Percentiles rank a stretch among this genome's conserved stretches.
These are phyloP conservation scores for Plasmodium vivax DNA, from an alignment of 169 alveolate species.

Conservation along the genomic window DNA sequence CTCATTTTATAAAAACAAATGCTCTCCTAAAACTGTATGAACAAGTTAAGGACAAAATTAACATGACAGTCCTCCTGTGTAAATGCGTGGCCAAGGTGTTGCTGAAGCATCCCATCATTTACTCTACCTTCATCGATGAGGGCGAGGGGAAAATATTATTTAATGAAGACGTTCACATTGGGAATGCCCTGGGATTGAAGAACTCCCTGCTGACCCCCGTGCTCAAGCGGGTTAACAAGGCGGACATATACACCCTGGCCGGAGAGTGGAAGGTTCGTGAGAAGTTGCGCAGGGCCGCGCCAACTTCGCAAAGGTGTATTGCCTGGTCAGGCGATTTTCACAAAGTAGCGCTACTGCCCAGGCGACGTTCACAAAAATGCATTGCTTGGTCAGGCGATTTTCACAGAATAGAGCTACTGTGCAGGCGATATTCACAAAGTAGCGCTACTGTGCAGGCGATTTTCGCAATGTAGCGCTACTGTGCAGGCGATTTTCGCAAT, in stretches of 20 bases:
- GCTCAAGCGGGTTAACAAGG: slow-evolving; percentile 53
- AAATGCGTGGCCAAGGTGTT: slow-evolving; percentile 78
- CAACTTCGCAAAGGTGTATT: not conserved
- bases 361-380: no score
- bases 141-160: slow-evolving; percentile 40
- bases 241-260: slow-evolving; percentile 74
- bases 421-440: no score
- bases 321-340: not conserved
- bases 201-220: slow-evolving; percentile 81
- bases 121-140: slow-evolving; percentile 73
- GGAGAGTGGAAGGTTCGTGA: slow-evolving; percentile 74
- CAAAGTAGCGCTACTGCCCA: not conserved
- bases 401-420: no score
- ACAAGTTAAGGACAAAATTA: slow-evolving; percentile 62
- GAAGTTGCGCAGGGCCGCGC: not conserved
- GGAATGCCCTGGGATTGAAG: slow-evolving; percentile 77
- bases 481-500: no score
- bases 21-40: slow-evolving; percentile 31
- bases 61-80: slow-evolving; percentile 75
- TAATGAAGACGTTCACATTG: slow-evolving; percentile 72
- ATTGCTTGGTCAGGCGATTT: no score
- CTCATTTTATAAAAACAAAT: slow-evolving; percentile 55
- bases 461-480: no score
- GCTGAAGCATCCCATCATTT: slow-evolving; percentile 77
- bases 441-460: no score